Percentiles rank a stretch among this genome's conserved stretches.
These are phyloP conservation scores for Colletotrichum godetiae DNA, from an alignment of 2,329 filamentous ascomycete species.

Conservation along the genomic window DNA sequence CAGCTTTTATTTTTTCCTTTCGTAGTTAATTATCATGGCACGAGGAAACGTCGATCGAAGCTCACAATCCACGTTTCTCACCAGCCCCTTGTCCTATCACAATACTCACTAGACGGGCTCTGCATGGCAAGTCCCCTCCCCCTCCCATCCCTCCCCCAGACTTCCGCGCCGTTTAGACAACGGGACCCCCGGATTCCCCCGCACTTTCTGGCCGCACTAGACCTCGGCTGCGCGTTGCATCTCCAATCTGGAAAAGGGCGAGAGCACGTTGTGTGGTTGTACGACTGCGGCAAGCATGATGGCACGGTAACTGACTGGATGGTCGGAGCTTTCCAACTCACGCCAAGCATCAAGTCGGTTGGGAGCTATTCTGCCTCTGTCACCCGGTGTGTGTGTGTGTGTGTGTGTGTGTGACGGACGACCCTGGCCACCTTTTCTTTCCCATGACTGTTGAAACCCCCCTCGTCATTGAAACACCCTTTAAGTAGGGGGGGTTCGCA, in stretches of 20 bases:
- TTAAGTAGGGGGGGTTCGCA: constrained; percentile 1
- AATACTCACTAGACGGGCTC: not conserved
- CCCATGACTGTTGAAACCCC: not conserved
- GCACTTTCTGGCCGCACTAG: constrained; percentile 22
- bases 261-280: not conserved
- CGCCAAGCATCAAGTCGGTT: not conserved
- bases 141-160: no score
- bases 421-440: not conserved
- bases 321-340: not conserved
- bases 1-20: not conserved
- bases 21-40: not conserved
- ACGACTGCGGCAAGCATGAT: not conserved
- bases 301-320: not conserved
- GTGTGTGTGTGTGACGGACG: not conserved
- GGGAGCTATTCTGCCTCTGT: not conserved
- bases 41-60: not conserved
- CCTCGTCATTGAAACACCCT: not conserved
- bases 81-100: constrained; percentile 16
- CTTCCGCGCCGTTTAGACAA: not conserved
- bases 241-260: not conserved
- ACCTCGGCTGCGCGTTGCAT: constrained; percentile 28
- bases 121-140: not conserved
- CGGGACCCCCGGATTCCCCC: constrained; percentile 20
- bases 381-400: not conserved
- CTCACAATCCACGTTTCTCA: not conserved